Percentiles rank a stretch among this genome's conserved stretches.
phyloP scores from a whole-genome alignment of 1,284 basidiomycete genomes.

The Earliella scabrosa region DNA sequence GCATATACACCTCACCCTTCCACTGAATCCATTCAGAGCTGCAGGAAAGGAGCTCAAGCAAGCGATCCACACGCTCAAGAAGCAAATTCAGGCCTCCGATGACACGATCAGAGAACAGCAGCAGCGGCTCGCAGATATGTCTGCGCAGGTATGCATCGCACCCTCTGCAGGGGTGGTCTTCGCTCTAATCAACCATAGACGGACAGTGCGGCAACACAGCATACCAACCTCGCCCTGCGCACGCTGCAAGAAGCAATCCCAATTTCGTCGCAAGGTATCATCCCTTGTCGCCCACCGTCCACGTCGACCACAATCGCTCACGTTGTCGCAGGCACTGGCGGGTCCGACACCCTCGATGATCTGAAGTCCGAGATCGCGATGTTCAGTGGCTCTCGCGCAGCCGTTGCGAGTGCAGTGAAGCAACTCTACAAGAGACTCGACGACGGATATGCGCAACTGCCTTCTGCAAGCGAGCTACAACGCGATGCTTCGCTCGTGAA shows the following conservation, averaged over 20 bases:
- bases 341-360: neutral
- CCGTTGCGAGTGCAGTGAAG: neutral
- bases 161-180: too few species aligned
- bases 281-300: neutral
- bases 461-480: neutral
- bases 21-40: slow-evolving; percentile 11
- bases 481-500: neutral
- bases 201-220: neutral
- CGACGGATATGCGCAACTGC: slow-evolving; percentile 10
- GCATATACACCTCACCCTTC: neutral
- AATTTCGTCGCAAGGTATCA: neutral
- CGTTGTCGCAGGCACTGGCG: neutral
- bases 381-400: neutral
- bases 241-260: neutral
- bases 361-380: neutral
- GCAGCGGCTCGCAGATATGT: slow-evolving; percentile 22
- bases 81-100: slow-evolving; percentile 13
- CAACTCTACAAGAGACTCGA: slow-evolving; percentile 13
- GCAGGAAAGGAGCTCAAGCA: slow-evolving; percentile 19
- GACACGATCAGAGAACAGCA: slow-evolving; percentile 8
- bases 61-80: slow-evolving; percentile 12
- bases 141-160: slow-evolving; percentile 15
- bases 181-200: slow-evolving; percentile 2
- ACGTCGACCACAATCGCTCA: too few species aligned
- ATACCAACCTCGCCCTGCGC: neutral